Percentiles rank a stretch among this genome's conserved stretches.
These are phyloP conservation scores for Tolypocladium ovalisporum DNA, from an alignment of 2,329 filamentous ascomycete genomes.

Conservation along the genomic window DNA sequence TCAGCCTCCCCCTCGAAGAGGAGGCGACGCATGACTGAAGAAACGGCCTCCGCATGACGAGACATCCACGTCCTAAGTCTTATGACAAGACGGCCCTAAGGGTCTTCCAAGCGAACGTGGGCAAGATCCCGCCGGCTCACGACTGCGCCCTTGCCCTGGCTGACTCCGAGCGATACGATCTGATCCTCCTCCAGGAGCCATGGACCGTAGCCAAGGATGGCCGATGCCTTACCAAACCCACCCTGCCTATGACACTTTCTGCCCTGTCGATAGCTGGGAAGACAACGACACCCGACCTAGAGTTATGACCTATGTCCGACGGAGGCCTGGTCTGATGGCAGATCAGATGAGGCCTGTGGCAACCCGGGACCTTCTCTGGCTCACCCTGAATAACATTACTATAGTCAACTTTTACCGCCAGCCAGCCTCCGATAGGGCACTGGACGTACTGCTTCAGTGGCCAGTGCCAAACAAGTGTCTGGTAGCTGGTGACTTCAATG, in stretches of 20 bases:
- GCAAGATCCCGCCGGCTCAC: constrained; percentile 5
- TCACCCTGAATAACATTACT: constrained; percentile 5
- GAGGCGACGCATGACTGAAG: too few species aligned
- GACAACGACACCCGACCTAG: constrained; percentile 4
- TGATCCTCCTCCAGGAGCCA: constrained; percentile 8
- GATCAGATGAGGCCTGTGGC: constrained; percentile 4
- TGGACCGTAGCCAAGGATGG: constrained; percentile 2
- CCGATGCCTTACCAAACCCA: constrained; percentile 4
- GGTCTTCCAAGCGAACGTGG: constrained; percentile 7
- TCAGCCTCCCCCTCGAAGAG: too few species aligned
- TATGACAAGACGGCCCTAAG: neutral
- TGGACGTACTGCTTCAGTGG: constrained; percentile 5
- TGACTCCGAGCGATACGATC: constrained; percentile 6
- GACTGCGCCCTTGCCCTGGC: constrained; percentile 7
- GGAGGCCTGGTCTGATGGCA: constrained; percentile 2
- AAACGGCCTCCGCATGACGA: neutral
- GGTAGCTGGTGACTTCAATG: constrained; percentile 9
- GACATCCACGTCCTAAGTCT: neutral
- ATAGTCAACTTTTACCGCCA: constrained; percentile 8
- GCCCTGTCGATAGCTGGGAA: constrained; percentile 4
- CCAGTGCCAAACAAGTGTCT: constrained; percentile 4
- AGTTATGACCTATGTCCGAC: constrained; percentile 8
- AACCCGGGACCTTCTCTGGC: constrained; percentile 6
- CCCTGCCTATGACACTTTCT: constrained; percentile 1
- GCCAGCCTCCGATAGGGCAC: constrained; percentile 2